Evolutionary conservation across 2,329 filamentous ascomycete genomes (phyloP).

Genomic region (Tolypocladium guangdongense): DNA sequence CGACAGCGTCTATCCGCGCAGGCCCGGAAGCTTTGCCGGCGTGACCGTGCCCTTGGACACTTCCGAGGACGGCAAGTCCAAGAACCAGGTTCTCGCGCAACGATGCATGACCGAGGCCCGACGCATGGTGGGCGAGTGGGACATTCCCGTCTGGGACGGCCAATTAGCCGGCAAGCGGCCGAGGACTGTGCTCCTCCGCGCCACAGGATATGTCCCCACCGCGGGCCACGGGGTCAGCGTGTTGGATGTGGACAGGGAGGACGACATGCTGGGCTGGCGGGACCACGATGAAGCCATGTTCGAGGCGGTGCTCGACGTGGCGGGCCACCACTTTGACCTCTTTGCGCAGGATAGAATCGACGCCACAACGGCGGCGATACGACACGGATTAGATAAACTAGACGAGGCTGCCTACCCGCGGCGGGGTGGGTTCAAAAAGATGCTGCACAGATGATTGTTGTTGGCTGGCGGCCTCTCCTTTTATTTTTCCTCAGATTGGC

Average conservation of each 20-base stretch:
- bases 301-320: conserved; percentile 32
- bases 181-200: conserved; percentile 33
- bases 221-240: conserved; percentile 14
- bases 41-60: conserved; percentile 7
- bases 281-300: conserved; percentile 33
- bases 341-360: conserved; percentile 23
- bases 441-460: neutral
- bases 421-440: neutral
- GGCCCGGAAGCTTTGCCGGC: conserved; percentile 1
- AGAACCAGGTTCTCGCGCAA: conserved; percentile 22
- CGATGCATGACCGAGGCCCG: conserved; percentile 31
- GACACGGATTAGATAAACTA: conserved; percentile 5
- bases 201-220: conserved; percentile 27
- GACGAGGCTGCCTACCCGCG: neutral
- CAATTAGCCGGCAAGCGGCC: conserved; percentile 20
- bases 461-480: neutral
- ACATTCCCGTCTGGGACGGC: conserved; percentile 26
- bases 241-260: conserved; percentile 33
- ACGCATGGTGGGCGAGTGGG: conserved; percentile 29
- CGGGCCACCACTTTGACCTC: conserved; percentile 41
- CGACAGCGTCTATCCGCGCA: conserved; percentile 33
- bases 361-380: conserved; percentile 16
- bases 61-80: conserved; percentile 18
- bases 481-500: neutral
- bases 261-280: conserved; percentile 37